phyloP scores from a whole-genome alignment of 2,329 filamentous ascomycete genomes.

The Rutstroemia sp. region DNA sequence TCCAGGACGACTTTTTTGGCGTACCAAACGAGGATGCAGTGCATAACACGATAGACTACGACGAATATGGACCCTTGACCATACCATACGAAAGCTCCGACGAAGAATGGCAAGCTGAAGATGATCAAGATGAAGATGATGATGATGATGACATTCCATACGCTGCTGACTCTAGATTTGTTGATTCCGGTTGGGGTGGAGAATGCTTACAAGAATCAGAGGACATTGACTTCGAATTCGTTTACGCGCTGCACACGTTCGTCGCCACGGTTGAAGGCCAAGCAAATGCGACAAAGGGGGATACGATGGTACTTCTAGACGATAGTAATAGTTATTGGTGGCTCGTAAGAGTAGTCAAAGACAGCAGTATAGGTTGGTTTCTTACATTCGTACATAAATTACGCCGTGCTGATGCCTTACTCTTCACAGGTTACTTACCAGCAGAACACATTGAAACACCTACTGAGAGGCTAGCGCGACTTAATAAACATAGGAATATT shows the following conservation, averaged over 20 bases:
- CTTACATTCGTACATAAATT: not conserved
- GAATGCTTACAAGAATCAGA: slow-evolving; percentile 90
- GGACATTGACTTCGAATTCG: slow-evolving; percentile 99
- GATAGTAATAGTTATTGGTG: slow-evolving; percentile 99
- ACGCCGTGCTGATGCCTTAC: not conserved
- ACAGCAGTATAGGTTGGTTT: slow-evolving; percentile 75
- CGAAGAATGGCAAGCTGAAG: slow-evolving; percentile 24
- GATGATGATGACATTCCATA: slow-evolving; percentile 49
- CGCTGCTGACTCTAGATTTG: slow-evolving; percentile 49
- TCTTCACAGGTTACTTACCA: slow-evolving; percentile 71
- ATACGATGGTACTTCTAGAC: slow-evolving; percentile 96
- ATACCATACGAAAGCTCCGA: slow-evolving; percentile 24
- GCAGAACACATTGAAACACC: slow-evolving; percentile 98
- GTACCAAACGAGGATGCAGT: not conserved
- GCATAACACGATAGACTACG: not conserved
- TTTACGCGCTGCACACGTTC: slow-evolving; percentile 96
- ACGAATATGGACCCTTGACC: slow-evolving; percentile 19
- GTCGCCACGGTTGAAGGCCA: slow-evolving; percentile 97
- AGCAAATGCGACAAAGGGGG: slow-evolving; percentile 95
- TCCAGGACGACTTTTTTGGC: slow-evolving; percentile 14
- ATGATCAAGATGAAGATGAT: slow-evolving; percentile 46
- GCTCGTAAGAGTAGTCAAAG: slow-evolving; percentile 94
- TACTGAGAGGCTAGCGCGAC: slow-evolving; percentile 81
- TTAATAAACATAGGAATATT: slow-evolving; percentile 98
- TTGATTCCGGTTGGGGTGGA: slow-evolving; percentile 67